Evolutionary conservation across 2,329 filamentous ascomycete genomes (phyloP).

Genomic region (Alternaria solani): DNA sequence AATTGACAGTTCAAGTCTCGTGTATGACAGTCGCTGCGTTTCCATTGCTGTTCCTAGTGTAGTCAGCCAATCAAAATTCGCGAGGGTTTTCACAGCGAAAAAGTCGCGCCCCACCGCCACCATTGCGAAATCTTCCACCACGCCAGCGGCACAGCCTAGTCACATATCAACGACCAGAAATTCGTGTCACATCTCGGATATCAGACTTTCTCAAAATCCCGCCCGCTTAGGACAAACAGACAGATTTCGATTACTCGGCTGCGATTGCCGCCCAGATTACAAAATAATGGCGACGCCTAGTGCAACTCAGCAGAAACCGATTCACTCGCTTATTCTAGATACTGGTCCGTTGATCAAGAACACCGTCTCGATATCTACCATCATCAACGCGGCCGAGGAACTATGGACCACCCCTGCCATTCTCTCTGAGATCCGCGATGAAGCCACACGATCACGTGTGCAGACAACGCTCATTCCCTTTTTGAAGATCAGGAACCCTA

Average conservation of each 20-base stretch:
- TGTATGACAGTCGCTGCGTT: background rate
- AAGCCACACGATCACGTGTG: constrained; percentile 78
- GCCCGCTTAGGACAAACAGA: background rate
- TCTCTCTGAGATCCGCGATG: constrained; percentile 85
- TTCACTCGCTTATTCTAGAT: constrained; percentile 87
- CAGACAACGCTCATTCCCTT: constrained; percentile 89
- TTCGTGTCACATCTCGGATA: background rate
- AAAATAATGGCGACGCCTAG: constrained; percentile 11
- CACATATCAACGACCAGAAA: background rate
- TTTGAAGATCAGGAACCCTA: constrained; percentile 77
- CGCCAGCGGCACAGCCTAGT: constrained; percentile 5
- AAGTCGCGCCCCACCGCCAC: constrained; percentile 28
- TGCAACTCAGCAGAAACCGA: constrained; percentile 64
- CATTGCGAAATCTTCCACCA: constrained; percentile 26
- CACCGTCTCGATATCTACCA: constrained; percentile 81
- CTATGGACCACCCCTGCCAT: constrained; percentile 79
- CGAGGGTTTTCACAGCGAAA: constrained; percentile 13
- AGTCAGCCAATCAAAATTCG: constrained; percentile 15
- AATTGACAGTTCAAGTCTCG: background rate
- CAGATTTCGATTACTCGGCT: background rate
- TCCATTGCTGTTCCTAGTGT: background rate
- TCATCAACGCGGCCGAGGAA: constrained; percentile 76
- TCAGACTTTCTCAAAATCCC: background rate
- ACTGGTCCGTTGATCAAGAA: constrained; percentile 94
- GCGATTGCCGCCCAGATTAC: background rate